These are phyloP conservation scores for Kondoa subrosea DNA, from an alignment of 768 basidiomycete genomes.

Conservation along the genomic window DNA sequence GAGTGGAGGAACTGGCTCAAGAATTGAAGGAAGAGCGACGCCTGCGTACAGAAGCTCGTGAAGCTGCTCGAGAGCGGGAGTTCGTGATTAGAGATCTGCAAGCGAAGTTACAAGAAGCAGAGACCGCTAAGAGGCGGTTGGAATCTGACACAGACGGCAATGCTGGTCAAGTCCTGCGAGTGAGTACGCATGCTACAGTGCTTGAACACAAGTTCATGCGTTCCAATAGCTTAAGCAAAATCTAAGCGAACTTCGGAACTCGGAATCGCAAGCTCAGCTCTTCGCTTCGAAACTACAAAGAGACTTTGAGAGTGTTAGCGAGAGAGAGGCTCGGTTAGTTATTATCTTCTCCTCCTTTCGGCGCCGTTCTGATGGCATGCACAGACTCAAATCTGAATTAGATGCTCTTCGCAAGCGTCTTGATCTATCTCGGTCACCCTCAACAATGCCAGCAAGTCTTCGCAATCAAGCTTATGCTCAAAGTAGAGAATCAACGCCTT, in stretches of 20 bases:
- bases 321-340: neutral
- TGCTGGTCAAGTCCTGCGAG: constrained; percentile 1
- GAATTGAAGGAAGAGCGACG: neutral
- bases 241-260: neutral
- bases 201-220: neutral
- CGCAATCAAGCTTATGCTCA: neutral
- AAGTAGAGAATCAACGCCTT: neutral
- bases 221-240: neutral
- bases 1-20: constrained; percentile 6
- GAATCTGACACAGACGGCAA: constrained; percentile 6
- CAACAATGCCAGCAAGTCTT: neutral
- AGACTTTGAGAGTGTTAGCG: neutral
- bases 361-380: neutral
- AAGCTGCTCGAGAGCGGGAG: neutral
- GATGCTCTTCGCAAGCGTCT: constrained; percentile 5
- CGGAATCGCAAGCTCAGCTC: constrained; percentile 5
- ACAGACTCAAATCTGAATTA: constrained; percentile 5
- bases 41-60: neutral
- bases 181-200: neutral
- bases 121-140: neutral
- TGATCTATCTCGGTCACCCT: constrained; percentile 2
- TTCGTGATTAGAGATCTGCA: constrained; percentile 1
- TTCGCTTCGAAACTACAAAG: constrained; percentile 3
- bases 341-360: neutral
- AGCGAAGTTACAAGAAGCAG: constrained; percentile 4